Base-by-base conservation (phyloP, 176 grass and related monocot genomes). In the Cenchrus purpureus region DNA sequence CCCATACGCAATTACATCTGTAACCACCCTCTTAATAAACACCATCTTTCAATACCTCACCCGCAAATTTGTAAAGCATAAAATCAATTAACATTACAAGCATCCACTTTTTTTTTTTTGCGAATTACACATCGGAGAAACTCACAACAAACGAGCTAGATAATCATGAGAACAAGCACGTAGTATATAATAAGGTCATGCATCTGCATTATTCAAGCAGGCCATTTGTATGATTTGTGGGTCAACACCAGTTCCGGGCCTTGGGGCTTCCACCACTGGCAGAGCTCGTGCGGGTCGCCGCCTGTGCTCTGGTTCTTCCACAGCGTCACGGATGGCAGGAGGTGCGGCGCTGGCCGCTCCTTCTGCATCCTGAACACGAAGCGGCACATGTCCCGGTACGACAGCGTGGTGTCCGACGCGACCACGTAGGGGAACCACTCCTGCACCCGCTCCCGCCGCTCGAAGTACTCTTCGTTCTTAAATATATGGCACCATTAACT, bases 241-340 rank as follows among this genome's bases (percentile, higher is more conserved):
- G 16, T 34, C 52, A 71, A 13, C n/a, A 28, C 22, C 46, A 73
- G 29, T 19, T 65, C 58, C 15, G 42, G 34, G 34, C 34, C 42
- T n/a, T 5, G 2, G 0, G 58, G 77, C 7, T 25, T 64, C 78
- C 68, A 81, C 85, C 85, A 87, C 16, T 74, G 77, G 34, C 1
- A 28, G 3, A 86, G 83, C 0, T 10, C 14, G 31, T 80, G 31
- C 20, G 32, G 2, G 10, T 29, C 4, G 25, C 52, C 3, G 13
- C 3, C 0, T 2, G 57, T 2, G 57, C 17, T 59, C 50, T 46
- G 63, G 84, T 65, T 86, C 46, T 19, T 55, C 76, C 77, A 72
- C 31, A 86, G 12, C 31, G 5, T 53, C 0, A 46, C 84, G 0
- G 57, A 86, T 3, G 68, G 84, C 17, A 74, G 22, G 49, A 81